Evolutionary conservation across 2,329 filamentous ascomycete species (phyloP).

Genomic region (Pseudocercospora musae): DNA sequence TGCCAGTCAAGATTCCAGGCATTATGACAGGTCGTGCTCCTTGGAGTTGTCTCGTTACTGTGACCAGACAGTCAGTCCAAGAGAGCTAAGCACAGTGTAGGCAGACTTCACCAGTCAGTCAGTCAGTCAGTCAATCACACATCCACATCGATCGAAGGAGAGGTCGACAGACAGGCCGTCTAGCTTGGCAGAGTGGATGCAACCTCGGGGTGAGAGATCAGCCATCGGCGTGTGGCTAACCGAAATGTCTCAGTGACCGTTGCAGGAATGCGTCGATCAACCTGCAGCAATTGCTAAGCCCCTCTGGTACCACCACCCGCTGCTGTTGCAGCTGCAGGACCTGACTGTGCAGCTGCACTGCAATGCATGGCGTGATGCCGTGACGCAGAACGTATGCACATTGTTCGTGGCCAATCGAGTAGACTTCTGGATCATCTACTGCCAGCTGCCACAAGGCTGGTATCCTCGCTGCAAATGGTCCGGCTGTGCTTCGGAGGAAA

Average conservation of each 20-base stretch:
- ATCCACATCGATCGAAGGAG: not conserved
- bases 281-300: not conserved
- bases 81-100: not conserved
- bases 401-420: not conserved
- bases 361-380: not conserved
- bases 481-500: not conserved
- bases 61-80: not conserved
- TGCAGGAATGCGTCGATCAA: not conserved
- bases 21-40: not conserved
- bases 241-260: not conserved
- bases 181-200: not conserved
- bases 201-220: not conserved
- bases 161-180: not conserved
- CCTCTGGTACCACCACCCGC: not conserved
- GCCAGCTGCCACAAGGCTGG: not conserved
- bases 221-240: not conserved
- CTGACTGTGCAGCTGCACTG: not conserved
- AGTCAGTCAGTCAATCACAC: not conserved
- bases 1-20: not conserved
- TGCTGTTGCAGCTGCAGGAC: not conserved
- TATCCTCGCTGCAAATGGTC: not conserved
- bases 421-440: not conserved
- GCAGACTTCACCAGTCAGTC: not conserved
- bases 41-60: not conserved
- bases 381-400: not conserved